Conservation (phyloP, 805 yeast genomes). For the Saturnispora ahearnii region DNA sequence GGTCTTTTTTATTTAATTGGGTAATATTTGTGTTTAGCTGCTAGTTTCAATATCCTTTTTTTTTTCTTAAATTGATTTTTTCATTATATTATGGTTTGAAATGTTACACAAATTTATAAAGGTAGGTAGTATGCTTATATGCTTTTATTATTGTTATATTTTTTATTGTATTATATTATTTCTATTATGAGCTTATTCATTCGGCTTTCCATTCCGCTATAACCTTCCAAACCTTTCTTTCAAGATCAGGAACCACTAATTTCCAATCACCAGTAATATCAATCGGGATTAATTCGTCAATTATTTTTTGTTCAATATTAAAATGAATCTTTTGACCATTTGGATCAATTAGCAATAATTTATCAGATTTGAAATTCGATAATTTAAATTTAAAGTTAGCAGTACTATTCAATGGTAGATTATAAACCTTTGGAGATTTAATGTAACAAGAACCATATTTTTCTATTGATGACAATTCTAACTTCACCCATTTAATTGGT, state of each 20-base stretch:
- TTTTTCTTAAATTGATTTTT: background rate
- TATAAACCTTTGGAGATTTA: slow-evolving; percentile 71
- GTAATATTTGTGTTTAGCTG: background rate
- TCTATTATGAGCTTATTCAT: slow-evolving; percentile 2
- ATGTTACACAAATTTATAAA: background rate
- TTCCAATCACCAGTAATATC: slow-evolving; percentile 77
- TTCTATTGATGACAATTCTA: slow-evolving; percentile 27
- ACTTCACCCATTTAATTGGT: slow-evolving; percentile 49
- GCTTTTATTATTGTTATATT: slow-evolving; percentile 1
- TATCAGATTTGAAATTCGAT: background rate
- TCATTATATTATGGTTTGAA: background rate
- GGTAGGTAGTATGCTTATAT: background rate
- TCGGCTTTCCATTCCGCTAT: slow-evolving; percentile 74
- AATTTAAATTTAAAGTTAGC: slow-evolving; percentile 5
- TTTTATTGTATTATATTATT: background rate
- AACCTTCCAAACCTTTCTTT: slow-evolving; percentile 73
- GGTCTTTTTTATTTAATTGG: background rate
- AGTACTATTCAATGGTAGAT: slow-evolving; percentile 31
- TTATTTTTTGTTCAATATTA: slow-evolving; percentile 40
- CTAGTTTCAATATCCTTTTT: background rate
- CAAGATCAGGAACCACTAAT: slow-evolving; percentile 70
- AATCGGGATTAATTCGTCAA: slow-evolving; percentile 52
- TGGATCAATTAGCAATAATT: slow-evolving; percentile 56
- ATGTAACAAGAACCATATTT: slow-evolving; percentile 56
- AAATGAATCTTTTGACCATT: slow-evolving; percentile 67